phyloP scores from a whole-genome alignment of 768 basidiomycete genomes.

The Lactarius hatsudake region DNA sequence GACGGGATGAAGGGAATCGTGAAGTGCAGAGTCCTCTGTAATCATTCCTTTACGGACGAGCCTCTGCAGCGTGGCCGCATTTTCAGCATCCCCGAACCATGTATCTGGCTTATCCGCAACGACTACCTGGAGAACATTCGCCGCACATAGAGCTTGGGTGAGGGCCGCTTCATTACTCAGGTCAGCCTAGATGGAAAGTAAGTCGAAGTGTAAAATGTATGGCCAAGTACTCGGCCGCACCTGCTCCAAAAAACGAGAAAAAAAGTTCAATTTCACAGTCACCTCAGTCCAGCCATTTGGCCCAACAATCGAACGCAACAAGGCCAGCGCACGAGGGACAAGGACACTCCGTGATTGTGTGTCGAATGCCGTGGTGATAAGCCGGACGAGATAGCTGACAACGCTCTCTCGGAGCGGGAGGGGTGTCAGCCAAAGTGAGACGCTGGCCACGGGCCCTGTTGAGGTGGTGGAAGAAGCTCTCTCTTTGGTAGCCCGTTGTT shows the following conservation, averaged over 20 bases:
- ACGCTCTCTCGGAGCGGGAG: conserved; percentile 82
- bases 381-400: conserved; percentile 92
- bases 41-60: conserved; percentile 85
- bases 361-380: conserved; percentile 69
- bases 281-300: conserved; percentile 89
- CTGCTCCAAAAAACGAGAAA: conserved; percentile 79
- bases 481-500: conserved; percentile 53
- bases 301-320: conserved; percentile 77
- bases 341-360: conserved; percentile 44
- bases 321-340: conserved; percentile 58
- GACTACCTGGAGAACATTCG: conserved; percentile 86
- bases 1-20: conserved; percentile 78
- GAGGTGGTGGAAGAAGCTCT: conserved; percentile 16
- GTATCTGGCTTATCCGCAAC: conserved; percentile 75
- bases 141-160: conserved; percentile 70
- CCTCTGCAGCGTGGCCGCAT: conserved; percentile 71
- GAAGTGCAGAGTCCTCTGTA: conserved; percentile 74
- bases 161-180: conserved; percentile 63
- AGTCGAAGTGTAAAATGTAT: not conserved
- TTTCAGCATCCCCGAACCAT: conserved; percentile 66
- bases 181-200: conserved; percentile 54
- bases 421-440: conserved; percentile 64
- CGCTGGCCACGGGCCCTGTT: conserved; percentile 8
- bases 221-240: conserved; percentile 41
- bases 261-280: conserved; percentile 87